Evolutionary conservation across 2,329 filamentous ascomycete genomes (phyloP).

Genomic region (Ceratocystis albifundus): DNA sequence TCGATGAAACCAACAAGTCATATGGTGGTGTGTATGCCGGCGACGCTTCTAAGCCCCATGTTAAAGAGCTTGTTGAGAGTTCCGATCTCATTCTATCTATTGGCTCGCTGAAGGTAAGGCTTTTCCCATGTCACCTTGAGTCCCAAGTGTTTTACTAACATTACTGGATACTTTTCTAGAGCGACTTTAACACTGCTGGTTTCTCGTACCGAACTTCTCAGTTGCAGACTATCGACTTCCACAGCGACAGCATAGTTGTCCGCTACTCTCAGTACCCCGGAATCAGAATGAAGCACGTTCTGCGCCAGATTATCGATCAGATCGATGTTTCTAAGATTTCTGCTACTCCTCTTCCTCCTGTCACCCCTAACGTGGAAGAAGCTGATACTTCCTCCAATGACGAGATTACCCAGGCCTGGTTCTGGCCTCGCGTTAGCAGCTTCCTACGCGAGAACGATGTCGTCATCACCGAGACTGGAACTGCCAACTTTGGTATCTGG

Average conservation of each 20-base stretch:
- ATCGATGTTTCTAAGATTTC: conserved; percentile 48
- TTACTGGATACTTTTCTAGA: conserved; percentile 33
- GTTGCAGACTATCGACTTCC: conserved; percentile 69
- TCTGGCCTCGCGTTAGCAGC: conserved; percentile 66
- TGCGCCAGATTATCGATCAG: conserved; percentile 55
- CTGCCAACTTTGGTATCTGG: conserved; percentile 78
- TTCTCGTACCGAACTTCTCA: conserved; percentile 71
- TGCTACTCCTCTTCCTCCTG: conserved; percentile 32
- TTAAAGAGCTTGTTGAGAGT: conserved; percentile 52
- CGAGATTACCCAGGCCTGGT: conserved; percentile 55
- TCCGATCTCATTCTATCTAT: conserved; percentile 61
- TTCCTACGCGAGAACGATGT: conserved; percentile 65
- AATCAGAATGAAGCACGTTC: conserved; percentile 64
- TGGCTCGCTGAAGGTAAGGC: conserved; percentile 44
- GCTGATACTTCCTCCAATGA: conserved; percentile 37
- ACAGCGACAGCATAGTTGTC: conserved; percentile 61
- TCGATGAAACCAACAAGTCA: conserved; percentile 63
- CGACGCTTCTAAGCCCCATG: conserved; percentile 55
- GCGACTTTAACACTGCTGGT: conserved; percentile 71
- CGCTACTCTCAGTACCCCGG: conserved; percentile 69
- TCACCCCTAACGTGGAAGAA: conserved; percentile 31
- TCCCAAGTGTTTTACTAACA: neutral
- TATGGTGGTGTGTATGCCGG: conserved; percentile 81
- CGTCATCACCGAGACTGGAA: conserved; percentile 77
- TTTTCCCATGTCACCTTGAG: neutral